Evolutionary conservation across 495 filamentous ascomycete genomes (phyloP), one percentile per base, ranked within the genome.

Genomic region (Penicillium taxi): DNA sequence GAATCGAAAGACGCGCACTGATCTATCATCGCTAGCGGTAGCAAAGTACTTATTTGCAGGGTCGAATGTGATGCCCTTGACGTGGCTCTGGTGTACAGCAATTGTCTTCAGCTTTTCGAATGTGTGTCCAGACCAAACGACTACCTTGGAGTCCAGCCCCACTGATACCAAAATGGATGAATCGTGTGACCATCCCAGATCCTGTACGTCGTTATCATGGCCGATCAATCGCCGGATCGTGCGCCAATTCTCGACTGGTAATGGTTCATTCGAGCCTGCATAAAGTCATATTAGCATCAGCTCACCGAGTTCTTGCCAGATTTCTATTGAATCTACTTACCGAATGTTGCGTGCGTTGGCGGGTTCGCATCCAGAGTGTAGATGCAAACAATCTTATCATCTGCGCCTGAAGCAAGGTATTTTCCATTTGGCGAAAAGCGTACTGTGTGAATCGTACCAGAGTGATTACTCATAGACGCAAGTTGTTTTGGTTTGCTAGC

Each of bases 11-110:
- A 99, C 84, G 56, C 94, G 94, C 61, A 99, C 91, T 5, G 86
- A 86, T 20, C 91, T 81, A 55, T 99, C 91, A 55, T 99, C 91
- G 63, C 86, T 94, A 1, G 91, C 88, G 1, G 91, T 99, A 18
- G 91, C 91, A 62, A 99, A 99, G 67, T 94, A 96, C 54, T 96
- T 96, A 64, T 96, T 96, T 13, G 93, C 93, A 1, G 91, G 91
- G 52, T 99, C 91, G 53, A 99, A 99, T 1, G 88, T 94, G 51
- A 99, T 85, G 16, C 91, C 91, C 59, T 99, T 99, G 56, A 99
- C 93, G 52, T 96, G 91, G 52, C 88, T 95, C 53, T 93, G 84
- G 50, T 99, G 91, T 26, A 85, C 76, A 6, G 84, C 77, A 8
- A 99, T 67, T 2, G 82, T 86, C 69, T 96, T 96, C 35, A 99